Percentiles rank a stretch among this genome's conserved stretches.
Conservation (phyloP, 2,329 filamentous ascomycete genomes). For the Epichloe festucae region DNA sequence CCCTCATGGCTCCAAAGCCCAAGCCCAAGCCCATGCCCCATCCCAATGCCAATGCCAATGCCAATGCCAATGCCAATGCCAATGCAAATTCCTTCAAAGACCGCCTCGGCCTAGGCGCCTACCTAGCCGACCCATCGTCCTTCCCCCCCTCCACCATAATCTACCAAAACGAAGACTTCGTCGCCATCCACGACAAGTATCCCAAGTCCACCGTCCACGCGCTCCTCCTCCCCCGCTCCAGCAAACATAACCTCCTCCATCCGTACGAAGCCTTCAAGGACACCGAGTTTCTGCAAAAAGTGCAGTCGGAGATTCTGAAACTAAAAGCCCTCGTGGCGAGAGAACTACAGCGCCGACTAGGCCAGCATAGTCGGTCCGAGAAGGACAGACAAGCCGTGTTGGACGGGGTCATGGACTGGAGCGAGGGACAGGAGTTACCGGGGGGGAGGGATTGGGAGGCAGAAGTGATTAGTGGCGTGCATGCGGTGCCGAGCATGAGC, state of each 20-base stretch:
- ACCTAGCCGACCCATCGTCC: constrained; percentile 49
- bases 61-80: constrained; percentile 4
- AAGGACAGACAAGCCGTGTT: constrained; percentile 53
- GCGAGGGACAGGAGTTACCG: constrained; percentile 39
- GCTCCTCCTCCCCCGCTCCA: constrained; percentile 70
- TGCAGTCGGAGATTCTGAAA: constrained; percentile 46
- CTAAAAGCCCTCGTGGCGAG: constrained; percentile 55
- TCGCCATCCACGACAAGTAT: constrained; percentile 69
- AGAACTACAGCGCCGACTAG: constrained; percentile 61
- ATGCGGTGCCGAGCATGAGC: constrained; percentile 82
- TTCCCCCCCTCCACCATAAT: constrained; percentile 50
- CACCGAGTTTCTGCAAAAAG: constrained; percentile 49
- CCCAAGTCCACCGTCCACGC: constrained; percentile 79
- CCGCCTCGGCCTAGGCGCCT: constrained; percentile 52
- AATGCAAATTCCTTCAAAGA: constrained; percentile 27
- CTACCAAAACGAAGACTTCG: constrained; percentile 53
- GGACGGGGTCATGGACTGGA: constrained; percentile 29
- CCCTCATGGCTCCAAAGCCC: constrained; percentile 26
- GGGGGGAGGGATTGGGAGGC: constrained; percentile 61
- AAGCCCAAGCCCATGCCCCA: constrained; percentile 18
- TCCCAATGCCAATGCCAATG: not conserved
- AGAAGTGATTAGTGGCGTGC: constrained; percentile 67
- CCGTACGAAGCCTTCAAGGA: constrained; percentile 70
- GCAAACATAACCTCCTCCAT: constrained; percentile 46
- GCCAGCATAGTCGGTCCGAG: constrained; percentile 50